Percentiles rank a stretch among this genome's conserved stretches.
Conservation (phyloP, 2,329 filamentous ascomycete species). For the Calonectria fujianensis region DNA sequence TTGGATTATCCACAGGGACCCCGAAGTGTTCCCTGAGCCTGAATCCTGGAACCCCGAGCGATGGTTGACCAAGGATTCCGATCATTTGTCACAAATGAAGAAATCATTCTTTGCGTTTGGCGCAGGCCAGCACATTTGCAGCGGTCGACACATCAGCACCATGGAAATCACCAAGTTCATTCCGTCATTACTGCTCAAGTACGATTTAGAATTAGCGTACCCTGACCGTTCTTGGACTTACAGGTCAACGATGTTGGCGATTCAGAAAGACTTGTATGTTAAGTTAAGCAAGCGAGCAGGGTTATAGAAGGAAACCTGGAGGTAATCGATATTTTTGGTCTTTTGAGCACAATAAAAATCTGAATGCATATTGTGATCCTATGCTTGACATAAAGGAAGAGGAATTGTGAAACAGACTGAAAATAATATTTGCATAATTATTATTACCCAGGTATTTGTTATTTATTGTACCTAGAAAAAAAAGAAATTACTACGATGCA, state of each 20-base stretch:
- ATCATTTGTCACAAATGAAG: constrained; percentile 16
- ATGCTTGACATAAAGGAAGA: too few species aligned
- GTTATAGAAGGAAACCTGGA: background rate
- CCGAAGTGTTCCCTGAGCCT: constrained; percentile 3
- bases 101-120: constrained; percentile 12
- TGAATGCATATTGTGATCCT: too few species aligned
- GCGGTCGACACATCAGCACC: constrained; percentile 11
- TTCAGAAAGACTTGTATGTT: constrained; percentile 18
- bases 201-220: constrained; percentile 3
- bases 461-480: too few species aligned
- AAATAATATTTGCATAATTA: too few species aligned
- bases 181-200: constrained; percentile 5
- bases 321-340: too few species aligned
- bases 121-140: constrained; percentile 8
- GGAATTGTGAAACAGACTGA: too few species aligned
- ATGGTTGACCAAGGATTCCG: background rate
- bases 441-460: too few species aligned
- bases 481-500: too few species aligned
- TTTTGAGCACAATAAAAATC: too few species aligned
- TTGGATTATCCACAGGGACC: constrained; percentile 16
- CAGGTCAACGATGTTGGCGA: constrained; percentile 9
- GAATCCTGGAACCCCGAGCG: constrained; percentile 11
- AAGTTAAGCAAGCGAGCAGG: background rate
- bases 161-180: constrained; percentile 27
- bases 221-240: constrained; percentile 13